Percentiles rank a stretch among this genome's conserved stretches.
Conservation (phyloP, 1,284 basidiomycete species). For the Puccinia sorghi region DNA sequence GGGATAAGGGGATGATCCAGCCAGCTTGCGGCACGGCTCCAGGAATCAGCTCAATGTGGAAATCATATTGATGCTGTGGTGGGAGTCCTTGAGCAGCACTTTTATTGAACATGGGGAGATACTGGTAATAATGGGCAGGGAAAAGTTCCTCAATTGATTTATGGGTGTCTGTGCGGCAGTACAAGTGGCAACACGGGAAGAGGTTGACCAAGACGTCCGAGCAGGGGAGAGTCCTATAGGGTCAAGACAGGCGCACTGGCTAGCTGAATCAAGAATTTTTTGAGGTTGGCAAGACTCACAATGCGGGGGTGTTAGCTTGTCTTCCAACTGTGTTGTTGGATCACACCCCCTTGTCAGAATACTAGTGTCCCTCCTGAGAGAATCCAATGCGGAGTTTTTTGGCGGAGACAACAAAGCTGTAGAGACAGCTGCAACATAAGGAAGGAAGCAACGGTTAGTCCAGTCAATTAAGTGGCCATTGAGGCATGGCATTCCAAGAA, state of each 20-base stretch:
- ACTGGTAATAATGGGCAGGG: neutral
- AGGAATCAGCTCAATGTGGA: neutral
- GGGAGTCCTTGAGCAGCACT: neutral
- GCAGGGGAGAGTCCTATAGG: neutral
- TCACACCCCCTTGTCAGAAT: neutral
- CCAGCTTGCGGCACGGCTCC: neutral
- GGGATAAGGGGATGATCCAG: neutral
- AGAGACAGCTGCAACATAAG: neutral
- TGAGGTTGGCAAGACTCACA: constrained; percentile 7
- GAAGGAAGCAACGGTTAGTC: neutral
- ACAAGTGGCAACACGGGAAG: neutral
- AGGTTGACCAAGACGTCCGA: neutral
- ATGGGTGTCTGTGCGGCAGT: neutral
- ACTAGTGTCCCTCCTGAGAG: constrained; percentile 7
- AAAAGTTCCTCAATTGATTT: neutral
- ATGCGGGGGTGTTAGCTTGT: constrained; percentile 5
- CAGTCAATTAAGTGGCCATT: neutral
- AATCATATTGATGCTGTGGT: too few species aligned
- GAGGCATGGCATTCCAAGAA: constrained; percentile 6
- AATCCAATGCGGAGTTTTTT: neutral
- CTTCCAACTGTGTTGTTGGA: neutral
- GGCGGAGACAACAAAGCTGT: constrained; percentile 17
- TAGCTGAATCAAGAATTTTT: neutral
- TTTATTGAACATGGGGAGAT: neutral
- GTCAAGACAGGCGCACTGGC: neutral